Conservation (phyloP, 306 rosid genomes). For the Begonia peltatifolia region DNA sequence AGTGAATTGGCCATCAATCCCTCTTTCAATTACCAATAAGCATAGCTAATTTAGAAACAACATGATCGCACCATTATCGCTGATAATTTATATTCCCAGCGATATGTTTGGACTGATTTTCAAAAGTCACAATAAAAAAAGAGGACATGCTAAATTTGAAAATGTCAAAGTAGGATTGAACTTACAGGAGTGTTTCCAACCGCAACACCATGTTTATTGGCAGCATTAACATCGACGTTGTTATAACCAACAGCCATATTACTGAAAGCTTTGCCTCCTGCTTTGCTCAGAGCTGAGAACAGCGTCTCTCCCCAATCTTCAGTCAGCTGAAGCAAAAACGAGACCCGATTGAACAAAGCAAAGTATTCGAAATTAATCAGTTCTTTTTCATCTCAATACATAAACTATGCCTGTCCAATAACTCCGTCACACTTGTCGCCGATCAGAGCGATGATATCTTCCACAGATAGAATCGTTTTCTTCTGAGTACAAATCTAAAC, state of each 20-base stretch:
- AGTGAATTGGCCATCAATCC: constrained; percentile 1
- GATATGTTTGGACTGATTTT: too few species aligned
- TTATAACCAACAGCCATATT: constrained; percentile 99
- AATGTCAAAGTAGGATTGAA: background rate
- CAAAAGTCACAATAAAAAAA: background rate
- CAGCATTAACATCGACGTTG: constrained; percentile 84
- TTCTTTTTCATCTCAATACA: background rate
- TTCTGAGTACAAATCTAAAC: constrained; percentile 78
- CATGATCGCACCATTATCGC: too few species aligned
- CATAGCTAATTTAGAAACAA: too few species aligned
- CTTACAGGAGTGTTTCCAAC: constrained; percentile 89
- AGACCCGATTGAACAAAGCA: constrained; percentile 1
- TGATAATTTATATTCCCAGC: too few species aligned
- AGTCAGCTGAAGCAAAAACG: constrained; percentile 47
- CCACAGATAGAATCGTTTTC: constrained; percentile 86
- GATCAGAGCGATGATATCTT: constrained; percentile 83
- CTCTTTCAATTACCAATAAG: too few species aligned
- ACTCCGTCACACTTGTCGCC: constrained; percentile 95
- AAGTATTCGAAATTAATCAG: background rate
- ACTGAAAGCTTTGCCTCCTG: constrained; percentile 95
- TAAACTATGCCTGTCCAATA: constrained; percentile 64
- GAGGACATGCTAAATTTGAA: background rate
- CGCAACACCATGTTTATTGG: constrained; percentile 81
- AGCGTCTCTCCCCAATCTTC: constrained; percentile 98
- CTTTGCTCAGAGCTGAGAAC: constrained; percentile 87